Evolutionary conservation across 345 rosid genomes (phyloP).

Genomic region (Murraya paniculata): DNA sequence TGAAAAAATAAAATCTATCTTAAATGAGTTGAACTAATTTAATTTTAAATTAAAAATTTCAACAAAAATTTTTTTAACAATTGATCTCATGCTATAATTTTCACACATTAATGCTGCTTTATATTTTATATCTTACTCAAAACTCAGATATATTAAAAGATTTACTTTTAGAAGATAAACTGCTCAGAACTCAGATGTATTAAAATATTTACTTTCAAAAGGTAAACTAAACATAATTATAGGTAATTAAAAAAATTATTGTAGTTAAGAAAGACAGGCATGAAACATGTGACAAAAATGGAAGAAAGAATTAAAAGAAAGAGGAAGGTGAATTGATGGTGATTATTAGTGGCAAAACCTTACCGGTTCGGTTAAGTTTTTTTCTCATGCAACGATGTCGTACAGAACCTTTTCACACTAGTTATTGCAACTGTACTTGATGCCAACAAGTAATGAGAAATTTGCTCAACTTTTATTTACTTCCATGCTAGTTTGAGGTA

Average conservation of each 20-base stretch:
- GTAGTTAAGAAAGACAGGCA: no score
- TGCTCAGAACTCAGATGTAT: no score
- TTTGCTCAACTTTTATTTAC: neutral
- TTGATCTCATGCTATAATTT: no score
- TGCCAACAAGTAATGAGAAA: neutral
- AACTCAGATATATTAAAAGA: no score
- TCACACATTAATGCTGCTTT: neutral
- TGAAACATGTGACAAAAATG: neutral
- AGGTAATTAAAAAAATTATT: no score
- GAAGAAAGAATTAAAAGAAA: neutral
- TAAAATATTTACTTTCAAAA: no score
- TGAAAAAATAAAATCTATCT: no score
- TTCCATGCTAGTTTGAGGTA: neutral
- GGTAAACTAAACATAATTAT: no score
- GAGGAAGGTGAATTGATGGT: neutral
- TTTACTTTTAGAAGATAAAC: no score
- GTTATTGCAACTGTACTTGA: neutral
- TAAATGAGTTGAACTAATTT: no score
- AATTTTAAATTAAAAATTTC: no score
- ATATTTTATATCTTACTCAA: neutral
- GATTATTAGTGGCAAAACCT: neutral
- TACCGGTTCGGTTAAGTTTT: neutral
- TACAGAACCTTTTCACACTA: neutral
- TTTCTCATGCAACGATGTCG: neutral
- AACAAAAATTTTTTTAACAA: no score